Percentiles rank a stretch among this genome's conserved stretches.
Conservation (phyloP, 768 basidiomycete genomes). For the Pleurotus ostreatus region DNA sequence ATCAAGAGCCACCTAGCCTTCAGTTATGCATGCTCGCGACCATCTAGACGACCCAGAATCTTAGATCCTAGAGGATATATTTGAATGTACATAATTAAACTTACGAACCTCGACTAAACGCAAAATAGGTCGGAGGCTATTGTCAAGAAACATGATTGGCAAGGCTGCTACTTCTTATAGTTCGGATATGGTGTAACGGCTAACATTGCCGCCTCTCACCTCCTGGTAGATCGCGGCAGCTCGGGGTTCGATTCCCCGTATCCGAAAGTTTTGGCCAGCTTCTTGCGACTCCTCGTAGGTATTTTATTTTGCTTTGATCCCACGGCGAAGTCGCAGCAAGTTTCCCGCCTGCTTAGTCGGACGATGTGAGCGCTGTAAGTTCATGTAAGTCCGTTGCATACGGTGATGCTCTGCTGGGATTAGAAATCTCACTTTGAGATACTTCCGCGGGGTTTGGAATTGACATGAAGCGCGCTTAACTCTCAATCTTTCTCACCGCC, state of each 20-base stretch:
- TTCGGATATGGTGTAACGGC: conserved; percentile 53
- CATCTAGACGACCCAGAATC: background rate
- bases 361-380: too few species aligned
- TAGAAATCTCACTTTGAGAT: too few species aligned
- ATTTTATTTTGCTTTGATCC: background rate
- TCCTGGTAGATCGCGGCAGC: conserved; percentile 35
- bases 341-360: too few species aligned
- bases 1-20: background rate
- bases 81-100: background rate
- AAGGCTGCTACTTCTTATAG: too few species aligned
- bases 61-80: background rate
- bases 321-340: too few species aligned
- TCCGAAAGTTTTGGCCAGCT: background rate
- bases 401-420: too few species aligned
- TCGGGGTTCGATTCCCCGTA: conserved; percentile 58
- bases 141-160: too few species aligned
- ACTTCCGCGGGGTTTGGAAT: too few species aligned
- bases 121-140: too few species aligned
- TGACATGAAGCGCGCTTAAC: too few species aligned
- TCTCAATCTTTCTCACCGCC: too few species aligned
- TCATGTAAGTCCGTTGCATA: too few species aligned
- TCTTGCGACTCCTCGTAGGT: background rate
- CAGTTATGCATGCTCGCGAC: background rate
- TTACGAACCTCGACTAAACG: background rate
- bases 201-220: conserved; percentile 57